Evolutionary conservation across 805 yeast genomes (phyloP).

Genomic region (Yamadazyma phyllophila): DNA sequence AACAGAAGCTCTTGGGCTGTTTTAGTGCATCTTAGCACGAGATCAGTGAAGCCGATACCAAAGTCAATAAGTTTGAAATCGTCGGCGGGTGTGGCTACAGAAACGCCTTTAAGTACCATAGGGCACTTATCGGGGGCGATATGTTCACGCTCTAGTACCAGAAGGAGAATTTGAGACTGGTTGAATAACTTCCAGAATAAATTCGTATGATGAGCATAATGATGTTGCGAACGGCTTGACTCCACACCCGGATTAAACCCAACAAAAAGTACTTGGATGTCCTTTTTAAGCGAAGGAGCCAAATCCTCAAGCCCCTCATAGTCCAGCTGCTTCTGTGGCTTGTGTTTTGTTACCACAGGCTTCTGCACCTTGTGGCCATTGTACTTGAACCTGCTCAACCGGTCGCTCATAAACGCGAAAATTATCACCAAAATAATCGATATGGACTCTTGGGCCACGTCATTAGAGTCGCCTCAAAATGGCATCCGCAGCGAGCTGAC

Average conservation of each 20-base stretch:
- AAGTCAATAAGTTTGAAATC: conserved; percentile 45
- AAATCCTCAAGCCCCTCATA: conserved; percentile 6
- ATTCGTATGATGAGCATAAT: conserved; percentile 71
- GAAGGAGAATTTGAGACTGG: conserved; percentile 45
- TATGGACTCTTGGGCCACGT: conserved; percentile 2
- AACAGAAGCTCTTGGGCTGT: conserved; percentile 52
- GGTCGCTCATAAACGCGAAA: conserved; percentile 6
- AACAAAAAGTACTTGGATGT: conserved; percentile 48
- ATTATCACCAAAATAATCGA: not conserved
- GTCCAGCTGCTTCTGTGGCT: not conserved
- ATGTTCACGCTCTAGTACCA: conserved; percentile 11
- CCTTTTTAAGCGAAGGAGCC: conserved; percentile 26
- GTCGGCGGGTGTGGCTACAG: conserved; percentile 23
- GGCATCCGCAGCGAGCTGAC: conserved; percentile 16
- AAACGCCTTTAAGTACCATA: conserved; percentile 7
- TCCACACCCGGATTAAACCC: conserved; percentile 74
- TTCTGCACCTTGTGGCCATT: not conserved
- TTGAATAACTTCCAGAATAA: conserved; percentile 65
- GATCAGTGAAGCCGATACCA: conserved; percentile 67
- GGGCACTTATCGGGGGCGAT: conserved; percentile 2
- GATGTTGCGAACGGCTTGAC: conserved; percentile 61
- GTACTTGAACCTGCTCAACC: conserved; percentile 3
- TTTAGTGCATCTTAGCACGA: conserved; percentile 62
- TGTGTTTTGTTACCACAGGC: not conserved
- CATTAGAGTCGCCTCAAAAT: not conserved